Evolutionary conservation across 2,329 filamentous ascomycete genomes (phyloP).

Genomic region (Elsinoe arachidis): DNA sequence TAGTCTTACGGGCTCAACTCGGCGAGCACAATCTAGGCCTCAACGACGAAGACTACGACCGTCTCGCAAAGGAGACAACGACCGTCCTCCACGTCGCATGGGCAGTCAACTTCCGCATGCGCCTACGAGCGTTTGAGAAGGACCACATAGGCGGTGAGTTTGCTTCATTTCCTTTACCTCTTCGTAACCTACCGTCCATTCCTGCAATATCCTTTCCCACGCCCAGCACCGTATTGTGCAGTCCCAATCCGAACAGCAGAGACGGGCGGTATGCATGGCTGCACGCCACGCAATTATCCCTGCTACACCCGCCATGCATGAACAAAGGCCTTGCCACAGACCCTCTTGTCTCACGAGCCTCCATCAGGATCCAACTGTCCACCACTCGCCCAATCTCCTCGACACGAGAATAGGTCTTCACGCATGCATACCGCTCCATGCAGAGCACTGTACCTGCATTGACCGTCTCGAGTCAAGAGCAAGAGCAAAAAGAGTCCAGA

Average conservation of each 20-base stretch:
- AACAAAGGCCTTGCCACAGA: background rate
- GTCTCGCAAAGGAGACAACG: slow-evolving; percentile 37
- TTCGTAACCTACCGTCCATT: background rate
- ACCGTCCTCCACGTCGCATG: slow-evolving; percentile 55
- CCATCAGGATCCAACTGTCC: background rate
- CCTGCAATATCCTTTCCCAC: background rate
- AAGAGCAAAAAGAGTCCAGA: background rate
- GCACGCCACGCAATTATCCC: too few species aligned
- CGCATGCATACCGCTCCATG: background rate
- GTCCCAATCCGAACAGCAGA: background rate
- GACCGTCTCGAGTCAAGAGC: too few species aligned
- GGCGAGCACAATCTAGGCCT: slow-evolving; percentile 43
- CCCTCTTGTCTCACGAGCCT: background rate
- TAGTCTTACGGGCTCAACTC: slow-evolving; percentile 43
- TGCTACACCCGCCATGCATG: background rate
- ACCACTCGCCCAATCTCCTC: background rate
- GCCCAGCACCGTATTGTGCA: background rate
- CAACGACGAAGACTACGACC: slow-evolving; percentile 30
- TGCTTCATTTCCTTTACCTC: background rate
- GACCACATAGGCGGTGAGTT: slow-evolving; percentile 41
- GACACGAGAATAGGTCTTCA: background rate
- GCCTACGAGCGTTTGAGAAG: slow-evolving; percentile 46
- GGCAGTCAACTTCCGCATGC: slow-evolving; percentile 56
- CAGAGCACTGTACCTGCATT: too few species aligned
- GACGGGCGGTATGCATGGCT: too few species aligned